Percentiles rank a stretch among this genome's conserved stretches.
phyloP scores from a whole-genome alignment of 805 yeast genomes.

The Teunomyces panamensis region DNA sequence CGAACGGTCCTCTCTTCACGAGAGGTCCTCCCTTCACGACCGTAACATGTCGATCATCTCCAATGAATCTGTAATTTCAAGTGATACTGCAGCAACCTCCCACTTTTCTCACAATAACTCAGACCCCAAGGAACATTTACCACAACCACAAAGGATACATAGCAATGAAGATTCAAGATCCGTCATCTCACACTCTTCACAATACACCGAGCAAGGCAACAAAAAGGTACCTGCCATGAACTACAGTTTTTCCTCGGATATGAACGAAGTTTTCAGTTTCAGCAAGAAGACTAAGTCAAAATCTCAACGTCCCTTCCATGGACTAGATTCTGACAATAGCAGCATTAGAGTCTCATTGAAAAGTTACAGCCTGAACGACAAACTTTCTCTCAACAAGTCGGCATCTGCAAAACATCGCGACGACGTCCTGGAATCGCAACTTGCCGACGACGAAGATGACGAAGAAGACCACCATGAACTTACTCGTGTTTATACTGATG shows the following conservation, averaged over 20 bases:
- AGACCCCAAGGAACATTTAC: background rate
- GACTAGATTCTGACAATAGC: conserved; percentile 4
- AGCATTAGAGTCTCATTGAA: conserved; percentile 4
- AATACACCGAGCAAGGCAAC: background rate
- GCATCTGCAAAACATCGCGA: background rate
- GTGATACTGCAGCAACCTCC: conserved; percentile 3
- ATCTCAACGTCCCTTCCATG: background rate
- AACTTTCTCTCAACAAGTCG: background rate
- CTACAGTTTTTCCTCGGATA: conserved; percentile 8
- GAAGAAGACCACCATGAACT: conserved; percentile 13
- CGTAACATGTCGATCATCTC: conserved; percentile 5
- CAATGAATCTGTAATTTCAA: conserved; percentile 2
- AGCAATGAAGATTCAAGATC: background rate
- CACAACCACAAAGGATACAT: background rate
- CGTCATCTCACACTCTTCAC: background rate
- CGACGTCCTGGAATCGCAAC: background rate
- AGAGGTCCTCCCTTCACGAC: background rate
- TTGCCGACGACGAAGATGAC: conserved; percentile 5
- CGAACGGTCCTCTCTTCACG: too few relatives aligned
- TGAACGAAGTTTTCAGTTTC: conserved; percentile 15
- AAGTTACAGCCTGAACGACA: background rate
- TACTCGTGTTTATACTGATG: conserved; percentile 23
- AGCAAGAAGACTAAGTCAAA: conserved; percentile 8
- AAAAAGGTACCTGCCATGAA: conserved; percentile 6
- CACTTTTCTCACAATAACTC: background rate